Conservation (phyloP, 768 basidiomycete genomes). For the Phanerodontia chrysosporium region DNA sequence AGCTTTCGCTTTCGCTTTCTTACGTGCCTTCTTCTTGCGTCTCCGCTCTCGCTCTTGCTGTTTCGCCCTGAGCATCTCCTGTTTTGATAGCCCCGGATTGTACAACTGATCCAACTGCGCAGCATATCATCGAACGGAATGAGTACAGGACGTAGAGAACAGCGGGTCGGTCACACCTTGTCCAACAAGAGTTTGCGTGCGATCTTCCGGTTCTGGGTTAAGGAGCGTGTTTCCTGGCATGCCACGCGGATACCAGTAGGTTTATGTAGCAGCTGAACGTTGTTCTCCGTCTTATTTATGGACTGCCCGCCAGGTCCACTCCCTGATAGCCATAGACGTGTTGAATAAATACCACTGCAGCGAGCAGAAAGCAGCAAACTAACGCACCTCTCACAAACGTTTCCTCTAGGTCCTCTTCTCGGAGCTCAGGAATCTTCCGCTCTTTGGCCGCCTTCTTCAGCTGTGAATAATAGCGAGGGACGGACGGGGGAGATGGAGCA, state of each 20-base stretch:
- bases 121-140: not conserved
- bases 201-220: constrained; percentile 71
- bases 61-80: constrained; percentile 63
- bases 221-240: constrained; percentile 86
- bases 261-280: constrained; percentile 85
- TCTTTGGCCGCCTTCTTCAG: constrained; percentile 66
- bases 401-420: constrained; percentile 83
- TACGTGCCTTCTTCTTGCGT: constrained; percentile 75
- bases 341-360: too few relatives aligned
- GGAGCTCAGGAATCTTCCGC: constrained; percentile 61
- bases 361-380: too few relatives aligned
- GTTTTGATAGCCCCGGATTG: constrained; percentile 77
- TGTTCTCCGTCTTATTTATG: constrained; percentile 91
- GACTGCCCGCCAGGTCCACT: constrained; percentile 96
- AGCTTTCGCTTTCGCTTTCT: constrained; percentile 38
- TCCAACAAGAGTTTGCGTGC: constrained; percentile 72
- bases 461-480: constrained; percentile 55
- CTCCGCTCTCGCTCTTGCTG: constrained; percentile 74
- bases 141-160: not conserved
- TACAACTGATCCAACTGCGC: constrained; percentile 61
- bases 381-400: constrained; percentile 75
- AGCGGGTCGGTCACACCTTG: constrained; percentile 42
- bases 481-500: constrained; percentile 9
- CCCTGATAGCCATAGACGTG: constrained; percentile 41
- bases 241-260: constrained; percentile 84